A percentile compares a stretch with the other conserved stretches of the same genome.
Conservation (phyloP, 768 basidiomycete species). For the Leucosporidium creatinivorum region DNA sequence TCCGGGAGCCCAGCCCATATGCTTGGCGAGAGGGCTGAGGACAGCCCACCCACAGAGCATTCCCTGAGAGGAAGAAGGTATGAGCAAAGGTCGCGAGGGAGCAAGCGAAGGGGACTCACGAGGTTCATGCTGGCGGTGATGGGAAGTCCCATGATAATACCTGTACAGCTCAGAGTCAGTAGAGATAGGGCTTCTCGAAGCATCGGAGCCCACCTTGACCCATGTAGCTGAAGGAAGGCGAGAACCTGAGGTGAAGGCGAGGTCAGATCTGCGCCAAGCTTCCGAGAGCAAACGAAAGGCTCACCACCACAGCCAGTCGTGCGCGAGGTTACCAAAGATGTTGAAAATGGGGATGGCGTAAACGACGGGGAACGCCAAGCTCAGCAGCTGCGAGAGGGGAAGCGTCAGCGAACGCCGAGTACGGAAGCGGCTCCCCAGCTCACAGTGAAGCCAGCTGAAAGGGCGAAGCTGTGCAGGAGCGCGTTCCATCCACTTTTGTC, state of each 20-base stretch:
- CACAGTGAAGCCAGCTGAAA: constrained; percentile 70
- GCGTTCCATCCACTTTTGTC: constrained; percentile 66
- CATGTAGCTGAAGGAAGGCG: constrained; percentile 82
- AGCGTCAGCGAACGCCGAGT: constrained; percentile 3
- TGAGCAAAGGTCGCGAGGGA: neutral
- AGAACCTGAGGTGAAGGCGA: constrained; percentile 48
- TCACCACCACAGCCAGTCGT: constrained; percentile 77
- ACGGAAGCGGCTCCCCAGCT: constrained; percentile 36
- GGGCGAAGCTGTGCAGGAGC: constrained; percentile 68
- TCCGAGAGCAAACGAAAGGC: constrained; percentile 13
- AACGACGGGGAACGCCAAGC: constrained; percentile 82
- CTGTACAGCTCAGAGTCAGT: too few relatives aligned
- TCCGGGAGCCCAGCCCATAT: constrained; percentile 85
- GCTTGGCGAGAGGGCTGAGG: constrained; percentile 78
- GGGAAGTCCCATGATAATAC: constrained; percentile 93
- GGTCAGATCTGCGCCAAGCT: neutral
- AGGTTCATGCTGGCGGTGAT: constrained; percentile 90
- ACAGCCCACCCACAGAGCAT: constrained; percentile 97
- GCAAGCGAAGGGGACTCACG: constrained; percentile 44
- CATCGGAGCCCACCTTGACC: constrained; percentile 50
- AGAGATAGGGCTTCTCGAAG: too few relatives aligned
- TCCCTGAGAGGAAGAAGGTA: constrained; percentile 50
- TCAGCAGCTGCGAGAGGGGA: constrained; percentile 55
- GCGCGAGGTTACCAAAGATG: constrained; percentile 69
- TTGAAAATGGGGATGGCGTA: constrained; percentile 69